A percentile compares a stretch with the other conserved stretches of the same genome.
Evolutionary conservation across 352 stramenopile genomes (phyloP).

Genomic region (Pythium pectinolyticum): DNA sequence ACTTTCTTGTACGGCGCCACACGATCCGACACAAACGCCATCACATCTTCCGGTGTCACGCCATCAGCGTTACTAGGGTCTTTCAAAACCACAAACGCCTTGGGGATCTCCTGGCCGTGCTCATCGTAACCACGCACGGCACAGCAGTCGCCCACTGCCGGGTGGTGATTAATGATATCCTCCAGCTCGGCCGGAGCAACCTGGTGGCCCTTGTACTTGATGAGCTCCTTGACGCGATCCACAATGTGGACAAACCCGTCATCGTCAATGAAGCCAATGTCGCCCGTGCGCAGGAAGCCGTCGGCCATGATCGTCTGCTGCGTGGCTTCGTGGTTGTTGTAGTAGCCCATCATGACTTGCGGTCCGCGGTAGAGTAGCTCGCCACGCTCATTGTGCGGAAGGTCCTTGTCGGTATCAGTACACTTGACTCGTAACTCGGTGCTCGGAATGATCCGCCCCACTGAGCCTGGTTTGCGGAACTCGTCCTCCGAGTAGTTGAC

Average conservation of each 20-base stretch:
- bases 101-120: slow-evolving; percentile 84
- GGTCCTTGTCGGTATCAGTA: slow-evolving; percentile 29
- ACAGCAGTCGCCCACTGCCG: slow-evolving; percentile 38
- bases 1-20: slow-evolving; percentile 79
- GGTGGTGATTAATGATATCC: slow-evolving; percentile 84
- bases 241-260: slow-evolving; percentile 92
- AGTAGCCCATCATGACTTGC: slow-evolving; percentile 57
- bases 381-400: slow-evolving; percentile 35
- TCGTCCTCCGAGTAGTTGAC: slow-evolving; percentile 16
- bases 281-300: slow-evolving; percentile 88
- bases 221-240: slow-evolving; percentile 92
- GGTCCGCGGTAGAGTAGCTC: slow-evolving; percentile 69
- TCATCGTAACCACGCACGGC: slow-evolving; percentile 43
- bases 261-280: slow-evolving; percentile 90
- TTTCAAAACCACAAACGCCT: slow-evolving; percentile 88
- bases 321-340: slow-evolving; percentile 86
- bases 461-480: slow-evolving; percentile 1
- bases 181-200: slow-evolving; percentile 92
- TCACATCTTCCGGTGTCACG: slow-evolving; percentile 54
- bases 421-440: slow-evolving; percentile 40
- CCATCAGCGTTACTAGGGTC: slow-evolving; percentile 13
- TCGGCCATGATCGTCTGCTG: slow-evolving; percentile 64
- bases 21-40: slow-evolving; percentile 65
- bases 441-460: slow-evolving; percentile 36
- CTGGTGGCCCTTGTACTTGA: slow-evolving; percentile 94